Conservation (phyloP, 2,329 filamentous ascomycete species). For the Falciphora oryzae region DNA sequence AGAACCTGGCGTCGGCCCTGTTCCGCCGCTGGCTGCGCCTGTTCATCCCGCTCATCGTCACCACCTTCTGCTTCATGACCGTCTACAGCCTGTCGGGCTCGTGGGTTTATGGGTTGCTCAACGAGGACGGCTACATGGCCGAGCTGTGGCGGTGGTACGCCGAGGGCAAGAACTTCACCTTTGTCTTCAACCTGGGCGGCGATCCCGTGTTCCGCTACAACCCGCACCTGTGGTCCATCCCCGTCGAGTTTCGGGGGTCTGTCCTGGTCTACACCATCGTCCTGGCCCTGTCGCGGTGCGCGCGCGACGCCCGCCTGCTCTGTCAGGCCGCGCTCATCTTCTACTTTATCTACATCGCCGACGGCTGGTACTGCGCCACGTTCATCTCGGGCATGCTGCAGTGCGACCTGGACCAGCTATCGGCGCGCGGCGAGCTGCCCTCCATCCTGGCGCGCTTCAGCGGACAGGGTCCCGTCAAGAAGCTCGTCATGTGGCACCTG, state of each 20-base stretch:
- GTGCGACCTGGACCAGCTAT: constrained; percentile 54
- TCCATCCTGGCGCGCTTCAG: constrained; percentile 37
- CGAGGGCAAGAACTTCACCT: constrained; percentile 65
- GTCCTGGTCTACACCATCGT: constrained; percentile 54
- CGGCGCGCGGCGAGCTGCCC: constrained; percentile 41
- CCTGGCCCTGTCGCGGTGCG: constrained; percentile 51
- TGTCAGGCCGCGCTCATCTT: constrained; percentile 46
- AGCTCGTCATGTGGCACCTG: constrained; percentile 44
- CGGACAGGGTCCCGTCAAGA: constrained; percentile 34
- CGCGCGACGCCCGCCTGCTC: constrained; percentile 47
- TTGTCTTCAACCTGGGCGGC: constrained; percentile 53
- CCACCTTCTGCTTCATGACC: constrained; percentile 47
- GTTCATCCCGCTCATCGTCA: constrained; percentile 45
- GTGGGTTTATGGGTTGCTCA: constrained; percentile 32
- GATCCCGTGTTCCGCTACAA: constrained; percentile 53
- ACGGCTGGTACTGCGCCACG: constrained; percentile 57
- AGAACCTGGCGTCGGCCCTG: constrained; percentile 39
- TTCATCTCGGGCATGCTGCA: constrained; percentile 58
- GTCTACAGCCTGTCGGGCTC: constrained; percentile 46
- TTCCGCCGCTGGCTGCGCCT: constrained; percentile 45
- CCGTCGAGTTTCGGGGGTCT: constrained; percentile 58
- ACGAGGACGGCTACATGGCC: constrained; percentile 30
- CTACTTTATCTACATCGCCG: constrained; percentile 64
- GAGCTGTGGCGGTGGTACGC: constrained; percentile 45
- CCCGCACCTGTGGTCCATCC: constrained; percentile 58